Percentiles rank a stretch among this genome's conserved stretches.
phyloP scores from a whole-genome alignment of 2,329 filamentous ascomycete genomes.

The Neofusicoccum cordaticola region DNA sequence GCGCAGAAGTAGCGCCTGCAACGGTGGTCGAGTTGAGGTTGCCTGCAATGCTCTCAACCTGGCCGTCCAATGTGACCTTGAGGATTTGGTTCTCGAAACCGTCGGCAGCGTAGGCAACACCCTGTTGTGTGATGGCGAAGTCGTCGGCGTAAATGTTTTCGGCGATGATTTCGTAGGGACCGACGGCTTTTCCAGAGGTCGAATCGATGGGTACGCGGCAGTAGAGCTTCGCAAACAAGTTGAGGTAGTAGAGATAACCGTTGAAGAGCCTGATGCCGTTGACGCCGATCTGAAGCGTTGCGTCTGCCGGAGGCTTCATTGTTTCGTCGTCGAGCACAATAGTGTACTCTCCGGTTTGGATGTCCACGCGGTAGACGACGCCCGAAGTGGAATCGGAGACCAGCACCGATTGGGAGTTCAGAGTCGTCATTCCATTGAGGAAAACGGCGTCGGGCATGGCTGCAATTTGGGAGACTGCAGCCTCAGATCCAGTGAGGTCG shows the following conservation, averaged over 20 bases:
- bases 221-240: conserved; percentile 19
- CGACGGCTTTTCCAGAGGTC: conserved; percentile 11
- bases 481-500: conserved; percentile 24
- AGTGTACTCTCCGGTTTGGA: conserved; percentile 16
- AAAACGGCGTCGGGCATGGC: conserved; percentile 20
- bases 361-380: conserved; percentile 22
- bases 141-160: background rate
- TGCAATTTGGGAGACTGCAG: conserved; percentile 23
- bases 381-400: conserved; percentile 26
- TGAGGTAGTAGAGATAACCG: conserved; percentile 25
- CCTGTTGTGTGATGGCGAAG: conserved; percentile 5
- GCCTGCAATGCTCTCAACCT: conserved; percentile 17
- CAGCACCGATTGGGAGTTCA: conserved; percentile 24
- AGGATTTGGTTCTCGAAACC: conserved; percentile 18
- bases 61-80: conserved; percentile 19
- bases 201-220: conserved; percentile 22
- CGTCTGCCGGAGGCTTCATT: conserved; percentile 19
- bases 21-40: conserved; percentile 14
- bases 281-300: conserved; percentile 20
- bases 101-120: background rate
- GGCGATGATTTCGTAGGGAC: background rate
- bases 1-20: conserved; percentile 21
- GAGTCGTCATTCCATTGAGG: conserved; percentile 25
- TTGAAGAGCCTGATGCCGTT: conserved; percentile 26
- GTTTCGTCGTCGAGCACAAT: conserved; percentile 22